Percentiles rank a stretch among this genome's conserved stretches.
Conservation (phyloP, 179 eudicot genomes). For the Spinacia oleracea region DNA sequence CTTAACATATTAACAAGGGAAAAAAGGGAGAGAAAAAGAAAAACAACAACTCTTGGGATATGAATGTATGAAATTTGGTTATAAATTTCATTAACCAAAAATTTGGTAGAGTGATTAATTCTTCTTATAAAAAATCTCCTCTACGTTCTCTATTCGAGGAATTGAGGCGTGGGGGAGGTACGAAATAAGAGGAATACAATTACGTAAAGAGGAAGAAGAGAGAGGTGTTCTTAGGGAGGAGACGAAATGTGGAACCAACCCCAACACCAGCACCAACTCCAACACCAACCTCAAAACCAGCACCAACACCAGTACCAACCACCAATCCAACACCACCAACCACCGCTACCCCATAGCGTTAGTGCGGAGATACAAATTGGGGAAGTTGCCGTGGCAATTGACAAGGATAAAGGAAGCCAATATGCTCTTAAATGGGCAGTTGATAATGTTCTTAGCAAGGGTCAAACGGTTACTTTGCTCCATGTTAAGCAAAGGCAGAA, state of each 20-base stretch:
- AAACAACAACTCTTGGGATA: neutral
- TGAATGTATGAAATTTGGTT: constrained; percentile 2
- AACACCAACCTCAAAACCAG: too few relatives aligned
- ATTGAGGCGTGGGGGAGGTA: constrained; percentile 24
- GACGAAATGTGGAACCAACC: neutral
- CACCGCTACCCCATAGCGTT: neutral
- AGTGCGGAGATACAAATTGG: too few relatives aligned
- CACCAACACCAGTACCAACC: neutral
- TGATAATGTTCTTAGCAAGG: constrained; percentile 51
- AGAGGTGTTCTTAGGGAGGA: too few relatives aligned
- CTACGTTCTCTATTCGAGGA: constrained; percentile 2
- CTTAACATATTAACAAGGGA: neutral
- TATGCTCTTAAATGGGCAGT: constrained; percentile 75
- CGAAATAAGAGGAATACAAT: constrained; percentile 10
- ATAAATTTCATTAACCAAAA: neutral
- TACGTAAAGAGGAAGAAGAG: neutral
- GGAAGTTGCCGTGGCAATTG: constrained; percentile 52
- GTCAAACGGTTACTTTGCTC: constrained; percentile 55
- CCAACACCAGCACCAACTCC: neutral
- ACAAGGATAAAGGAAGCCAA: constrained; percentile 72
- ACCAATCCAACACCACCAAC: neutral
- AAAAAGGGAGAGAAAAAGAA: neutral
- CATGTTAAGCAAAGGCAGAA: constrained; percentile 52
- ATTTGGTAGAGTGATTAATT: neutral
- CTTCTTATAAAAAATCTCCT: constrained; percentile 10